These are phyloP conservation scores for Pseudogymnoascus sp. DNA, from an alignment of 2,329 filamentous ascomycete genomes.

Conservation along the genomic window DNA sequence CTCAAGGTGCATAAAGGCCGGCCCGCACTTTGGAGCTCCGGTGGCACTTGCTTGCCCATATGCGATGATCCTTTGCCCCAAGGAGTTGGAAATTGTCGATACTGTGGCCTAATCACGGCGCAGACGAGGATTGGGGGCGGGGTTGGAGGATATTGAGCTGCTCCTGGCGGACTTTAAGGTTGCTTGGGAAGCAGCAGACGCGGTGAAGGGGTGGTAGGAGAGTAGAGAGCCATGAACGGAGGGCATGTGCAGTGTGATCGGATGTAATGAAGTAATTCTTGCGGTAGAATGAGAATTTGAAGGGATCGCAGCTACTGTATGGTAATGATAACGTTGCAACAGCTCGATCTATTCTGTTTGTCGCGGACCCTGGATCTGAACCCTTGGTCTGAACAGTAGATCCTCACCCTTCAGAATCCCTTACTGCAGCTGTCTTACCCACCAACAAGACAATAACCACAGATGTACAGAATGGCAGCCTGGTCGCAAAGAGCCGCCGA, in stretches of 20 bases:
- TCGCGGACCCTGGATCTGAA: background rate
- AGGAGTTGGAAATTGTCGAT: slow-evolving; percentile 18
- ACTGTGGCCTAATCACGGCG: slow-evolving; percentile 18
- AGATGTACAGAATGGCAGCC: background rate
- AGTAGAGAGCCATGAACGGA: background rate
- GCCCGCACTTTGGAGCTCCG: slow-evolving; percentile 50
- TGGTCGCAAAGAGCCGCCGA: background rate
- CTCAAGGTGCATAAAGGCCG: slow-evolving; percentile 46
- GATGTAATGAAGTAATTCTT: background rate
- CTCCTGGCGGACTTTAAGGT: slow-evolving; percentile 21
- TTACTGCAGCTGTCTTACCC: background rate
- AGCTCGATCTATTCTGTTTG: background rate
- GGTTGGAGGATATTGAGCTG: slow-evolving; percentile 21
- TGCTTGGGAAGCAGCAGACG: slow-evolving; percentile 20
- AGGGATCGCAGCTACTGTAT: background rate
- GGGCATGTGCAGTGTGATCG: background rate
- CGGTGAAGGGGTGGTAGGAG: background rate
- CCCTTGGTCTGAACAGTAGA: background rate
- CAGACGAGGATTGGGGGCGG: slow-evolving; percentile 22
- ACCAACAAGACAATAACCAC: background rate
- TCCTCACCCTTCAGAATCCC: background rate
- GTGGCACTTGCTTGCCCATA: slow-evolving; percentile 45
- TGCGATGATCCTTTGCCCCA: slow-evolving; percentile 28
- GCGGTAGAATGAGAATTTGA: background rate
- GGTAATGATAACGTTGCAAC: background rate